Base-by-base conservation (phyloP, 768 basidiomycete species). In the Flagelloscypha sp. region DNA sequence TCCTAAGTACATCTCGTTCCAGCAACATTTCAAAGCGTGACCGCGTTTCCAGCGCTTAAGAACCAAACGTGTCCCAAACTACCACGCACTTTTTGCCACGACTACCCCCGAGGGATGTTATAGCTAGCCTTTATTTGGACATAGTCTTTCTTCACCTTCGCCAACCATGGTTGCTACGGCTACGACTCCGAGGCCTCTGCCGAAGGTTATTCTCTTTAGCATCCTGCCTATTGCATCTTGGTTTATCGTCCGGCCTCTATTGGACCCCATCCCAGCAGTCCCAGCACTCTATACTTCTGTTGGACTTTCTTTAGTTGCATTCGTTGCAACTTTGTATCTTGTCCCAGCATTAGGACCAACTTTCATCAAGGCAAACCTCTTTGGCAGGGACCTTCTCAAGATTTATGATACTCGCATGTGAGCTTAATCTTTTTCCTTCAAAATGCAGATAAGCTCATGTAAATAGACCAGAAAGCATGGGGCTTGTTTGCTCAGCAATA, bases 311-410 rank as follows among this genome's bases (percentile, higher is more conserved):
- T 57, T 94, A 31, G 67, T 90, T 42, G 88, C 92, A 0, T 81
- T 94, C 38, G 51, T 88, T 8, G 74, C 76, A 2, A 79, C 85
- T 1, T 51, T 87, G 9, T 76, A 79, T 48, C 70, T 89, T 27
- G 70, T 98, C 20, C 94, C 93, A n/a, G 70, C 74, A 0, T 70
- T 99, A 10, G 85, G 84, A 0, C 76, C 78, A 1, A 71, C 75
- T 0, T 94, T 98, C 52, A 63, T 89, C 17, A 73, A 70, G 27
- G 89, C 88, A 2, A 79, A 84, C 30, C 62, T 99, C 36, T 81
- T 78, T 48, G 95, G 95, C 15, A 70, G 69, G 42, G 95, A 99
- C 57, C 60, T 95, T 41, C 67, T 95, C 32, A 98, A 99, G 57
- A 74, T 69, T 8, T 84, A 86, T 48, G 62, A 66, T 24, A 75